These are phyloP conservation scores for Solanum chacoense DNA, from an alignment of 305 asterid species.

Conservation along the genomic window DNA sequence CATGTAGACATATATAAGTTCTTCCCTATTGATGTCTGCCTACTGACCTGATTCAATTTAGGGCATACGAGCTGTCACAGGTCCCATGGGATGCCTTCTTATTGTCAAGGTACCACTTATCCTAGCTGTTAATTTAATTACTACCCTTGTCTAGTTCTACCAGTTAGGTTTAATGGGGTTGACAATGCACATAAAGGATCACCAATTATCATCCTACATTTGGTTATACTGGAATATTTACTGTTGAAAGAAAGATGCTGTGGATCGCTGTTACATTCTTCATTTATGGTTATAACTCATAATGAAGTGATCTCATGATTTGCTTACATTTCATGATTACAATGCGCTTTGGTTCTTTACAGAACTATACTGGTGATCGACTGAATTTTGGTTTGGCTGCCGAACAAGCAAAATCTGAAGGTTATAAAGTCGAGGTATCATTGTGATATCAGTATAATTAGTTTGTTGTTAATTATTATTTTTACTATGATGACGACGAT, in stretches of 20 bases:
- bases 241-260: background rate
- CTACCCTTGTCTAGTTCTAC: background rate
- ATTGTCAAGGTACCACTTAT: slow-evolving; percentile 62
- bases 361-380: slow-evolving; percentile 98
- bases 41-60: slow-evolving; percentile 17
- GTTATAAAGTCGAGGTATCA: slow-evolving; percentile 85
- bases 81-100: slow-evolving; percentile 86
- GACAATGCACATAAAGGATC: background rate
- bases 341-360: slow-evolving; percentile 5
- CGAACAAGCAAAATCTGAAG: slow-evolving; percentile 97
- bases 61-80: slow-evolving; percentile 98
- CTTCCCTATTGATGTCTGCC: background rate
- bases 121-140: background rate
- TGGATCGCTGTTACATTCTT: background rate
- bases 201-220: background rate
- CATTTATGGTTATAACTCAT: background rate
- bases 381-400: slow-evolving; percentile 98
- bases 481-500: background rate
- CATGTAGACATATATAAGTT: background rate
- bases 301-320: background rate
- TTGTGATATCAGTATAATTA: background rate
- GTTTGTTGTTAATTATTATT: background rate
- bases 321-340: background rate
- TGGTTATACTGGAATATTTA: background rate
- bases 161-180: background rate